These are phyloP conservation scores for Cercospora sp. DNA, from an alignment of 2,329 filamentous ascomycete genomes.

Conservation along the genomic window DNA sequence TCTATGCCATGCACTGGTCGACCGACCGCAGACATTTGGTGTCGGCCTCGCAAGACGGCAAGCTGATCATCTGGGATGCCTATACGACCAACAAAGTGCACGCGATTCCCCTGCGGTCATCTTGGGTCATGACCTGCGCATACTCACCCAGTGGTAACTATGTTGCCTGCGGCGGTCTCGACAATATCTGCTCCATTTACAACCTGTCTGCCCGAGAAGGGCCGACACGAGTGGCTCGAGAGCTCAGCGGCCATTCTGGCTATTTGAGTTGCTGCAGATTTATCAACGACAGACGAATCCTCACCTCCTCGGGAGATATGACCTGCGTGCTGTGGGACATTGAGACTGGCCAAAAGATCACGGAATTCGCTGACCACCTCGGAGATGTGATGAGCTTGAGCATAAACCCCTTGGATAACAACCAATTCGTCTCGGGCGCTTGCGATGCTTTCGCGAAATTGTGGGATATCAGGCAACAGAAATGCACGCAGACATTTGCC, in stretches of 20 bases:
- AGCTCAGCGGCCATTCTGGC: slow-evolving; percentile 93
- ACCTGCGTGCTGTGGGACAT: slow-evolving; percentile 99
- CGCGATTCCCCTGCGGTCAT: slow-evolving; percentile 93
- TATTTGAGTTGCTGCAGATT: slow-evolving; percentile 98
- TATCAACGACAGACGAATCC: slow-evolving; percentile 95
- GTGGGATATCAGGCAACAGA: slow-evolving; percentile 97
- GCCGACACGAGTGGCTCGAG: slow-evolving; percentile 92
- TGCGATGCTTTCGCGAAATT: slow-evolving; percentile 98
- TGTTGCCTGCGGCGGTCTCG: slow-evolving; percentile 95
- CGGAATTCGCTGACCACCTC: slow-evolving; percentile 96
- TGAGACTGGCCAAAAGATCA: slow-evolving; percentile 94
- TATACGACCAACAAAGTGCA: slow-evolving; percentile 99
- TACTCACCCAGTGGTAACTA: slow-evolving; percentile 98
- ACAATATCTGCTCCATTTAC: slow-evolving; percentile 99
- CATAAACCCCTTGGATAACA: slow-evolving; percentile 98
- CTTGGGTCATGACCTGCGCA: slow-evolving; percentile 99
- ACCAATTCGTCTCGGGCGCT: slow-evolving; percentile 98
- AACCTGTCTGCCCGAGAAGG: slow-evolving; percentile 96
- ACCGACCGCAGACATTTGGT: slow-evolving; percentile 96
- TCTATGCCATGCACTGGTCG: slow-evolving; percentile 99
- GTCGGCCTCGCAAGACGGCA: slow-evolving; percentile 96
- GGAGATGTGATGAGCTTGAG: slow-evolving; percentile 99
- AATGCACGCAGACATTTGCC: slow-evolving; percentile 97
- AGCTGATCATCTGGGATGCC: slow-evolving; percentile 99
- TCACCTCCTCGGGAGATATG: slow-evolving; percentile 98